These are phyloP conservation scores for Salicornia ramosissima DNA, from an alignment of 148 eudicot species.

Conservation along the genomic window DNA sequence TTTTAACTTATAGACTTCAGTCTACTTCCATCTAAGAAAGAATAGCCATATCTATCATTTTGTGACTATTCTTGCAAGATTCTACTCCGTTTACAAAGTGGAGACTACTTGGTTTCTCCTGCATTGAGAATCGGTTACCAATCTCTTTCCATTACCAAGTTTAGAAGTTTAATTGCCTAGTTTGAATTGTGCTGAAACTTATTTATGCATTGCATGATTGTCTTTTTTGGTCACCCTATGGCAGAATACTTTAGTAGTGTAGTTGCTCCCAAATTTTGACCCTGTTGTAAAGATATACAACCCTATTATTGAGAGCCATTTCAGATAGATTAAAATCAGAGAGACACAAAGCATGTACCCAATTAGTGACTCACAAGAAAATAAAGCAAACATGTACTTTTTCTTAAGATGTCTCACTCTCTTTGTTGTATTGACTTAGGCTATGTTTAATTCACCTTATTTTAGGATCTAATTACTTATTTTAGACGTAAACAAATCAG, in stretches of 20 bases:
- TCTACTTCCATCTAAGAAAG: background rate
- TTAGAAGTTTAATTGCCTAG: background rate
- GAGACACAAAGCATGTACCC: background rate
- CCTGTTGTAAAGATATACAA: background rate
- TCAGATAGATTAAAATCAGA: background rate
- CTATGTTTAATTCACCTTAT: too few relatives aligned
- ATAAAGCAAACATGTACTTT: background rate
- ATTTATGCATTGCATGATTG: background rate
- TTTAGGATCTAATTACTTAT: too few relatives aligned
- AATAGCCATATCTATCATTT: too few relatives aligned
- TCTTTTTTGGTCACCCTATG: background rate
- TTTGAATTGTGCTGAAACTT: background rate
- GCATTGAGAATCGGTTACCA: background rate
- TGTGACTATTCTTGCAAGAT: background rate
- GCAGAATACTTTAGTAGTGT: background rate
- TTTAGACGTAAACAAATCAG: too few relatives aligned
- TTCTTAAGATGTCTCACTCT: too few relatives aligned
- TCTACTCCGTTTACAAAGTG: background rate
- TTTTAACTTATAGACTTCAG: background rate
- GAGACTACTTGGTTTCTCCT: background rate
- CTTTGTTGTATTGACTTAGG: too few relatives aligned
- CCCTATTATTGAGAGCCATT: background rate
- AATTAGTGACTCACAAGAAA: background rate
- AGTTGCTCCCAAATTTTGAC: background rate
- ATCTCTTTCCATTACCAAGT: background rate